These are phyloP conservation scores for Samsoniella hepiali DNA, from an alignment of 2,329 filamentous ascomycete genomes.

Conservation along the genomic window DNA sequence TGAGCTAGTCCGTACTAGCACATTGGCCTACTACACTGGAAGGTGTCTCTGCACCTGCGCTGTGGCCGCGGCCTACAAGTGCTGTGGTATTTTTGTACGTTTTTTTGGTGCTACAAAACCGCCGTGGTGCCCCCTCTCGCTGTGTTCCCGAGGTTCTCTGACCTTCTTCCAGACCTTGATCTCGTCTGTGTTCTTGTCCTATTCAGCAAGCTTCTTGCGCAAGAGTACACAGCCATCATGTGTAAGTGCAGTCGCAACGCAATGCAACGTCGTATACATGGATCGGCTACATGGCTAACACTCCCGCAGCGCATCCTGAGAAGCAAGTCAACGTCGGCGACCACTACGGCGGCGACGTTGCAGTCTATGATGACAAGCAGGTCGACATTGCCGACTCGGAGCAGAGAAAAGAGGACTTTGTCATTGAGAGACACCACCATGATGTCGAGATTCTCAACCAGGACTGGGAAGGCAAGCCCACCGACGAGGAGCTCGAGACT, in stretches of 20 bases:
- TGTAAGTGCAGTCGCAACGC: neutral
- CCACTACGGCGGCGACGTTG: neutral
- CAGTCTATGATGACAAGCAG: neutral
- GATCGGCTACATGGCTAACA: neutral
- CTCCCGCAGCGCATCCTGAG: neutral
- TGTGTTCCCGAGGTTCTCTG: neutral
- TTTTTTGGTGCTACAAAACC: conserved; percentile 15
- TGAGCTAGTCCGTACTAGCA: neutral
- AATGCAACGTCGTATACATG: neutral
- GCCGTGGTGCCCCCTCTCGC: neutral
- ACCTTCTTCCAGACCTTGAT: neutral
- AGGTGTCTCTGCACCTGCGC: neutral
- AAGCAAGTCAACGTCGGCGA: conserved; percentile 8
- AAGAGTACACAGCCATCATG: conserved; percentile 4
- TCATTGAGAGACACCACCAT: conserved; percentile 4
- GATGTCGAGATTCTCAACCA: conserved; percentile 20
- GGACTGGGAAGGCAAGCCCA: conserved; percentile 43
- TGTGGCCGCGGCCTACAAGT: neutral
- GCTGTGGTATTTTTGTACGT: neutral
- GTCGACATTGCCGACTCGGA: neutral
- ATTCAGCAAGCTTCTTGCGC: neutral
- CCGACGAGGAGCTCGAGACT: conserved; percentile 50
- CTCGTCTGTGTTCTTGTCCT: neutral
- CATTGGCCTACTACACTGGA: neutral
- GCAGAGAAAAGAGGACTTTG: neutral